Evolutionary conservation across 805 yeast species (phyloP), one percentile per base, ranked within the genome.

Genomic region (Ogataea degrootiae): DNA sequence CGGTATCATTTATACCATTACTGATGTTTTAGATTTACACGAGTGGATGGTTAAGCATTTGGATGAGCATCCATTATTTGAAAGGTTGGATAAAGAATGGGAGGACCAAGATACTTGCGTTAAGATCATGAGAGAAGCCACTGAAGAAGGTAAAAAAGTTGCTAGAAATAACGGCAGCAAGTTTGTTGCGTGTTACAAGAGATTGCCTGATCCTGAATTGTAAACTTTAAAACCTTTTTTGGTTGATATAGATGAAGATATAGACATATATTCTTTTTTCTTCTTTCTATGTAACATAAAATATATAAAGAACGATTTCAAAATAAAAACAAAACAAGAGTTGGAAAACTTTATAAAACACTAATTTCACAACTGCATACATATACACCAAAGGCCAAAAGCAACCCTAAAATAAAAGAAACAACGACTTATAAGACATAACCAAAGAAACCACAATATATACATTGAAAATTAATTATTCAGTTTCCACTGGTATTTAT

Each of bases 71-170:
- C 97, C 98, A 4, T 68, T 94, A 60, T 94, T 94, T 63, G 89
- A 83, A 67, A 79, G 97, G 56, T 76, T 90, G 53, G 69, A 77
- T 39, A 72, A 78, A 51, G 91, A 86, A 53, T 89, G 95, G 87
- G 97, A 91, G 68, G 64, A 67, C 3, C 67, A 73, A 21, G 99
- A 94, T 66, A 70, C 71, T 52, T 91, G 98, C 69, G 98, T 91
- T 21, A 69, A 77, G 51, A 79, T 88, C 43, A 94, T 94, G 98
- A 80, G 80, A 49, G 82, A 84, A 51, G 83, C 94, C n/a, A 94
- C 99, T 1, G 99, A 94, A 68, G 99, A 94, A 68, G 99, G 99
- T 49, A 91, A 94, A 70, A 94, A 94, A 68, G 99, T 94, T 35
- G 84, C 82, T 41, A 80, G 99, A 61, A 94, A 94, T 63, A 76